Base-by-base conservation (phyloP, 1,284 basidiomycete species). In the Flammula alnicola region DNA sequence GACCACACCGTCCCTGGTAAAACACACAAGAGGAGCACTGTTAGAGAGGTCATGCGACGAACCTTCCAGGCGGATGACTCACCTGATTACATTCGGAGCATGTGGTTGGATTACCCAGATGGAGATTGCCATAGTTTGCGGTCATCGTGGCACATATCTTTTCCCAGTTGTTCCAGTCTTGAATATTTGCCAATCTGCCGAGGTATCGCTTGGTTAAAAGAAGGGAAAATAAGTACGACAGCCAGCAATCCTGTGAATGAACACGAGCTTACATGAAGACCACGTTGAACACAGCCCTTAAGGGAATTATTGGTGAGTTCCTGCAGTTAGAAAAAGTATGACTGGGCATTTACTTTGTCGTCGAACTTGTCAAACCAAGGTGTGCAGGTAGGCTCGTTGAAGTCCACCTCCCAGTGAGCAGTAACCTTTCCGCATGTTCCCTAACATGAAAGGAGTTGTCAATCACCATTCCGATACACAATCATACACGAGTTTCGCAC, bases 1-100 rank as follows among this genome's bases (percentile, higher is more conserved):
- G 30, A 11, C 40, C 26, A 19, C 40, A 42, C 19, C 17, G 14
- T 9, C 26, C 26, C 7, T 27, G 10, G 11, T 16, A 30, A 5
- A 6, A 16, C 10, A 17, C 17, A 12, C 27, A 42, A 12, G 5
- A 16, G 16, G 29, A 14, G n/a, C 14, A 16, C 4, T 8, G 14
- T 42, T 0, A 4, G 27, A 26, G 40, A 29, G 11, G 1, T n/a
- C 16, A 42, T 6, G 4, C 12, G 16, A 14, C 23, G 25, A 11
- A 42, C 27, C 16, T 32, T 9, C 12, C 30, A 9, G 12, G 16
- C 30, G 30, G 12, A 11, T n/a, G n/a, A n/a, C n/a, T n/a, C n/a
- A n/a, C n/a, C n/a, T n/a, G n/a, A 27, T 42, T 42, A 16, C 40
- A 42, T 17, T 26, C 40, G n/a, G 40, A 42, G 22, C 40, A 42